Percentiles rank a stretch among this genome's conserved stretches.
phyloP scores from a whole-genome alignment of 306 rosid species.

The Ceratonia siliqua region DNA sequence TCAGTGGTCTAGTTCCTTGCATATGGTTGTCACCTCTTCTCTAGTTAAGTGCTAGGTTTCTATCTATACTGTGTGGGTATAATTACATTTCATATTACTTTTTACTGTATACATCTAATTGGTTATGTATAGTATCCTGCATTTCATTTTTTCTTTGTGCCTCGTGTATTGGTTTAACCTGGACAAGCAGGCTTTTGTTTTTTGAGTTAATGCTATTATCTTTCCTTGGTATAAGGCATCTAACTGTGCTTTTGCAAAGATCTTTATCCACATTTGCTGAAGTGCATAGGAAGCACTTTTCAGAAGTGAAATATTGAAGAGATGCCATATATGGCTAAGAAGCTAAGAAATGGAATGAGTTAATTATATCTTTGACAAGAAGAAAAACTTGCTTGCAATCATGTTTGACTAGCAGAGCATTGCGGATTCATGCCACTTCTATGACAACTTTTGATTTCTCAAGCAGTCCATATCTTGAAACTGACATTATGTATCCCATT shows the following conservation, averaged over 20 bases:
- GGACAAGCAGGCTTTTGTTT: neutral
- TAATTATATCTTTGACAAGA: neutral
- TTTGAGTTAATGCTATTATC: neutral
- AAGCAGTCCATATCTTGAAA: neutral
- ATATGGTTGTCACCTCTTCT: neutral
- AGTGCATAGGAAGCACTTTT: neutral
- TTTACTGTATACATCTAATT: neutral
- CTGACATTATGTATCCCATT: neutral
- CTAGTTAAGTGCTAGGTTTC: neutral
- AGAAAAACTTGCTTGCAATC: neutral
- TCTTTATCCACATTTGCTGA: neutral
- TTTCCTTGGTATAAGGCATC: neutral
- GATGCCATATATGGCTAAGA: neutral
- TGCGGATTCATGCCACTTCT: neutral
- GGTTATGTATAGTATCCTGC: neutral
- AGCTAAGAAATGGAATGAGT: too few species aligned
- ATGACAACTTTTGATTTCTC: neutral
- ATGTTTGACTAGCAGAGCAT: neutral
- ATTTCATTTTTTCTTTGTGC: neutral
- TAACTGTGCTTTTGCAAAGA: neutral
- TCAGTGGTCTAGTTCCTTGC: neutral
- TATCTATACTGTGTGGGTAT: neutral
- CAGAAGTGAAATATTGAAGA: neutral
- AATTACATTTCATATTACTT: neutral
- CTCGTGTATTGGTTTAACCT: neutral